A percentile compares a stretch with the other conserved stretches of the same genome.
Conservation (phyloP, 1,284 basidiomycete genomes). For the Naganishia albida region DNA sequence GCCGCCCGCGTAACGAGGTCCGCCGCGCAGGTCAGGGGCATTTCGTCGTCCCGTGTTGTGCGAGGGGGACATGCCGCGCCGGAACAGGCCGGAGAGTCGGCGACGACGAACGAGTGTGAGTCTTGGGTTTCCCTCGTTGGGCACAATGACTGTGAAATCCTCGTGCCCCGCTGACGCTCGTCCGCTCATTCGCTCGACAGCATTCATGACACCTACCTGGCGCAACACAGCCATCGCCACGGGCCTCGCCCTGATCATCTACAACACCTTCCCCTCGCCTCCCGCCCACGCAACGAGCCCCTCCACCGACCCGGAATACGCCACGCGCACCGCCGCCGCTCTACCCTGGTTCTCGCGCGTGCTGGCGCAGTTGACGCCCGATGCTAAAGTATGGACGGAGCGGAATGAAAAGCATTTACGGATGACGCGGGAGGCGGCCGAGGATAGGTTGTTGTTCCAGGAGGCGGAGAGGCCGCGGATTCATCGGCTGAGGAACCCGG, state of each 20-base stretch:
- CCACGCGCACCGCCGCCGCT: conserved; percentile 32
- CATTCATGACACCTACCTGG: conserved; percentile 51
- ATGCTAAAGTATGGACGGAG: conserved; percentile 44
- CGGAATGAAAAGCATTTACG: conserved; percentile 55
- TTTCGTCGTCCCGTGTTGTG: conserved; percentile 19
- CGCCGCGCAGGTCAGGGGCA: conserved; percentile 3
- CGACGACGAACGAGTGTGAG: conserved; percentile 16
- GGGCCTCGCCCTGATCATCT: conserved; percentile 41
- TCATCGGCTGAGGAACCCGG: conserved; percentile 51
- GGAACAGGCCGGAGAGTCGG: conserved; percentile 5
- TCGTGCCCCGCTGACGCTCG: not conserved
- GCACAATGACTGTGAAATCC: too few relatives aligned
- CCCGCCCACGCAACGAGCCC: conserved; percentile 41
- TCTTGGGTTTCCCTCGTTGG: too few relatives aligned
- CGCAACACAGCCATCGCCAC: conserved; percentile 45
- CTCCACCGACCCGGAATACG: conserved; percentile 42
- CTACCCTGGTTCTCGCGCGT: conserved; percentile 49
- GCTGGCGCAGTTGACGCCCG: conserved; percentile 46
- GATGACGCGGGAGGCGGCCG: conserved; percentile 49
- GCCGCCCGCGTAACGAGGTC: too few relatives aligned
- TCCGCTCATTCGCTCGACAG: conserved; percentile 36
- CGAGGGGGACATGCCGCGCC: conserved; percentile 9
- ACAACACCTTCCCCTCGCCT: conserved; percentile 48
- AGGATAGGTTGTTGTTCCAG: conserved; percentile 54
- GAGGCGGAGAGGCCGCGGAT: conserved; percentile 55